Conservation (phyloP, 148 eudicot genomes). For the Vaccinium macrocarpon region DNA sequence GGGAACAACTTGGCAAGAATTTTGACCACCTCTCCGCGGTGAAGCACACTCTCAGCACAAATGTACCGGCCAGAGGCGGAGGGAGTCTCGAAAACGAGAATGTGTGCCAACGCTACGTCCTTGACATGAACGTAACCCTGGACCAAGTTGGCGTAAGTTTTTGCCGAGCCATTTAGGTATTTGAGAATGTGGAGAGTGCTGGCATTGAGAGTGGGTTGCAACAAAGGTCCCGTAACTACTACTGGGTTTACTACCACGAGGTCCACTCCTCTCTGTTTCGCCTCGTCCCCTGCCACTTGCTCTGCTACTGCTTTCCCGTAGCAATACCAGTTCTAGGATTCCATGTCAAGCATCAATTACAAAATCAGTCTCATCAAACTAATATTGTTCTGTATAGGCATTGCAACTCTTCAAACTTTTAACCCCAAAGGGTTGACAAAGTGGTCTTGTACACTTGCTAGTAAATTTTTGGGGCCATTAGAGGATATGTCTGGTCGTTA, state of each 20-base stretch:
- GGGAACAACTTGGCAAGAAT: constrained; percentile 87
- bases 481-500: no score
- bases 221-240: constrained; percentile 74
- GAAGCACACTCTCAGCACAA: constrained; percentile 83
- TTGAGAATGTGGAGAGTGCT: constrained; percentile 76
- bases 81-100: constrained; percentile 67
- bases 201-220: constrained; percentile 79
- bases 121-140: constrained; percentile 83
- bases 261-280: constrained; percentile 70
- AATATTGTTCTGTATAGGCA: not conserved
- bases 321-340: constrained; percentile 86
- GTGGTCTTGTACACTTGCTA: no score
- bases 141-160: constrained; percentile 70
- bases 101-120: constrained; percentile 84
- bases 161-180: constrained; percentile 80
- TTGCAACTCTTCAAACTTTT: no score
- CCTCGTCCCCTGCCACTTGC: constrained; percentile 74
- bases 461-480: no score
- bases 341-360: not conserved
- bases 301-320: constrained; percentile 93
- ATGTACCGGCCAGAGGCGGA: constrained; percentile 69
- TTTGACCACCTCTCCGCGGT: constrained; percentile 82
- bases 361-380: not conserved
- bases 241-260: constrained; percentile 79
- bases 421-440: no score